Evolutionary conservation across 768 basidiomycete species (phyloP), one percentile per base, ranked within the genome.

Genomic region (Suillus hirtellus): DNA sequence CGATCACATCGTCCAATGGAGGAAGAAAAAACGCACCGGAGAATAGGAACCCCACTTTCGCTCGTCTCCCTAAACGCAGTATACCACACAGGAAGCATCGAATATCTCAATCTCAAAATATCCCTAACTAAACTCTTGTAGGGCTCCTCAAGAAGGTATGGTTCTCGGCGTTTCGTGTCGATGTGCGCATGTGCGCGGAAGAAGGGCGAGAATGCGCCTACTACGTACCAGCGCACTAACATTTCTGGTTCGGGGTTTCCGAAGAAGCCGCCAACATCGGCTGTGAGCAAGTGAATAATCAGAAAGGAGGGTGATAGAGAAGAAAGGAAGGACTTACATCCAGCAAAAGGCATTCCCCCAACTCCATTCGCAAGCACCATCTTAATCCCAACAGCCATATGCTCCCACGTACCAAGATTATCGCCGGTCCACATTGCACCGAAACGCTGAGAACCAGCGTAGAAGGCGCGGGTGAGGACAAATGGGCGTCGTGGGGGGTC

Each of bases 401-500:
- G 97, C 63, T 95, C 95, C 97, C 97, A 99, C 1, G 93, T 95
- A 19, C 96, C 94, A 34, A 96, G 80, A 75, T 99, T 99, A 76
- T 99, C 97, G 19, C 97, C 97, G 9, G 96, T 99, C 97, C 97
- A 99, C 84, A 97, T 95, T 5, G 97, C 96, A 43, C 96, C 93
- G 69, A 92, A 94, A 24, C 95, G 88, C 74, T 99, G 97, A 34
- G 96, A 95, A 3, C 97, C 97, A 1, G 96, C 92, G 62, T 83
- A 99, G 86, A 97, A 99, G 14, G 95, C 85, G 56, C 97, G 91
- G 0, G 96, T 96, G 11, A 99, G 86, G 55, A 99, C 96, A 73
- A 99, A 99, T 0, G 97, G 96, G 15, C 97, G 86, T 68, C 87
- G 86, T 0, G 90, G 84, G 17, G 89, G 84, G 60, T 86, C 79